phyloP scores from a whole-genome alignment of 129 eudicot species.

The Chrysanthemum lavandulifolium region DNA sequence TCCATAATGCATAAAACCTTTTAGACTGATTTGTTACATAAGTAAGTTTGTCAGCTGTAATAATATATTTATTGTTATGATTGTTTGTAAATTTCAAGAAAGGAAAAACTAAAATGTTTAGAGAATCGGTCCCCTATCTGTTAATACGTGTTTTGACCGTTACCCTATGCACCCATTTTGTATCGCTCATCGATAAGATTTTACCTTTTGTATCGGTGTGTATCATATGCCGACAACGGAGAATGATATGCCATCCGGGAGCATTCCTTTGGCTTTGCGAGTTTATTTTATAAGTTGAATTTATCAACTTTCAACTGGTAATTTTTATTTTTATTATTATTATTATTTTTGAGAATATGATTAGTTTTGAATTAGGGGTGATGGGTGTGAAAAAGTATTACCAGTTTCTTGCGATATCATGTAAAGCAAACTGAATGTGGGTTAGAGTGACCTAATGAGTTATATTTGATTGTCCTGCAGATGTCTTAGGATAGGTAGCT shows the following conservation, averaged over 20 bases:
- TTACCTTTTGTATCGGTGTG: conserved; percentile 48
- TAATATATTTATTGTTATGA: neutral
- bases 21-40: neutral
- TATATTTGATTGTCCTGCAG: no score
- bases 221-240: conserved; percentile 99
- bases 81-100: conserved; percentile 1
- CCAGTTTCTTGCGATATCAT: no score
- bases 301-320: no score
- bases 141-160: no score
- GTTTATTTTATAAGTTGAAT: conserved; percentile 56
- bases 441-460: no score
- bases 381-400: no score
- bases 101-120: conserved; percentile 2
- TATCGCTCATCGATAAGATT: conserved; percentile 11
- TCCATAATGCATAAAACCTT: neutral
- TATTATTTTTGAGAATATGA: no score
- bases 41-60: neutral
- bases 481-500: no score
- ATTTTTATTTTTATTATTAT: no score
- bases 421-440: no score
- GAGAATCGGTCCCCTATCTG: neutral
- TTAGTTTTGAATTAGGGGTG: no score
- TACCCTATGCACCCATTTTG: conserved; percentile 4
- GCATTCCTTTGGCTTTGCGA: conserved; percentile 94
- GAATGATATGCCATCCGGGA: conserved; percentile 88